Conservation (phyloP, 192 early-diverging fungal genomes). For the Phycomyces nitens region DNA sequence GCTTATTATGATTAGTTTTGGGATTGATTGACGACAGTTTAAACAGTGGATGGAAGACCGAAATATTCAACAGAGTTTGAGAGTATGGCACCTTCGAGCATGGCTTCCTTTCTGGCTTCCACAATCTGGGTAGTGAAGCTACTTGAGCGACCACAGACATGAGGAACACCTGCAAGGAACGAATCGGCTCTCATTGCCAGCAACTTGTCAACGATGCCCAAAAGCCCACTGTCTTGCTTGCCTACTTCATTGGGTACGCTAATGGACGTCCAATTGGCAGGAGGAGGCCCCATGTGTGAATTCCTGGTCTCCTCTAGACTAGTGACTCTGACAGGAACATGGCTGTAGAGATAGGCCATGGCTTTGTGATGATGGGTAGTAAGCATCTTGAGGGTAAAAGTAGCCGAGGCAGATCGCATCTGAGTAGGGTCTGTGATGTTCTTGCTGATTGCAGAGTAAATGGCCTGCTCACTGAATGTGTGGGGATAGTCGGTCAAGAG, state of each 20-base stretch:
- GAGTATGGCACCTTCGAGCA: background rate
- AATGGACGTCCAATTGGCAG: constrained; percentile 25
- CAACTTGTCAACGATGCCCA: constrained; percentile 37
- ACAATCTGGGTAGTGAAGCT: constrained; percentile 36
- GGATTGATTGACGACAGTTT: background rate
- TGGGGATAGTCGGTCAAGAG: constrained; percentile 39
- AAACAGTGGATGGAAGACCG: background rate
- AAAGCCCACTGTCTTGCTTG: constrained; percentile 13
- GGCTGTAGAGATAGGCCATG: constrained; percentile 28
- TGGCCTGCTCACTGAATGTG: constrained; percentile 4
- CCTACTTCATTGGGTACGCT: constrained; percentile 5
- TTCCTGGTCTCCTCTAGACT: background rate
- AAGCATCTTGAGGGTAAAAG: constrained; percentile 2
- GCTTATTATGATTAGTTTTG: background rate
- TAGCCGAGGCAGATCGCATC: constrained; percentile 19
- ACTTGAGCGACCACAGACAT: constrained; percentile 29
- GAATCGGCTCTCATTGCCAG: constrained; percentile 27
- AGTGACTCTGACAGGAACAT: constrained; percentile 18
- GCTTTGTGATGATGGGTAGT: constrained; percentile 29
- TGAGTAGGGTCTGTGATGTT: background rate
- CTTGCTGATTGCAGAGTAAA: background rate
- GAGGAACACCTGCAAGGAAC: constrained; percentile 30
- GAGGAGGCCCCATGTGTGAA: background rate
- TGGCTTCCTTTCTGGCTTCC: constrained; percentile 6
- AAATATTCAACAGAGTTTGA: constrained; percentile 7